These are phyloP conservation scores for Penicillium sclerotigenum DNA, from an alignment of 2,329 filamentous ascomycete species.

Conservation along the genomic window DNA sequence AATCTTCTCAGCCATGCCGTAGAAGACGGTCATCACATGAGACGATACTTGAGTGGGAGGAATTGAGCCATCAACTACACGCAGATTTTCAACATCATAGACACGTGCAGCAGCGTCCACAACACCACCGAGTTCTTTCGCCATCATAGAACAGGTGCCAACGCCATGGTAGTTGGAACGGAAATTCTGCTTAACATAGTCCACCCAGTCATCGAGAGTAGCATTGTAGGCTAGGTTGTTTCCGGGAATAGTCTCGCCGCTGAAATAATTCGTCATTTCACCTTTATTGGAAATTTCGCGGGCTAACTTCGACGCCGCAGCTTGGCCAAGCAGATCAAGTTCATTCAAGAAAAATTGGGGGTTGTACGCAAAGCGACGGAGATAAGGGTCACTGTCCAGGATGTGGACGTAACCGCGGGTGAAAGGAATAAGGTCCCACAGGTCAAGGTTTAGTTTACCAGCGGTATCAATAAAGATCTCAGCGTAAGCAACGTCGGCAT, in stretches of 20 bases:
- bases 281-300: constrained; percentile 21
- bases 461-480: constrained; percentile 30
- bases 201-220: constrained; percentile 21
- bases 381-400: constrained; percentile 26
- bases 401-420: constrained; percentile 27
- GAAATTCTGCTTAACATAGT: constrained; percentile 26
- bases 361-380: constrained; percentile 21
- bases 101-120: constrained; percentile 30
- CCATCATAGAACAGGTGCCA: constrained; percentile 36
- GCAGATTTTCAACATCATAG: constrained; percentile 32
- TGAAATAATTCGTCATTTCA: constrained; percentile 19
- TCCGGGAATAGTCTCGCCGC: constrained; percentile 18
- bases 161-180: constrained; percentile 31
- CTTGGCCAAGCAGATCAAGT: constrained; percentile 28
- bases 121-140: constrained; percentile 31
- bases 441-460: constrained; percentile 24
- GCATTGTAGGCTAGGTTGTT: constrained; percentile 15
- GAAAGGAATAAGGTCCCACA: constrained; percentile 33
- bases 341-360: constrained; percentile 30
- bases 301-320: constrained; percentile 26
- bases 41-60: constrained; percentile 33
- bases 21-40: constrained; percentile 33
- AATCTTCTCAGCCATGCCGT: constrained; percentile 30
- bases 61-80: constrained; percentile 39
- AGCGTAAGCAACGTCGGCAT: constrained; percentile 25